Base-by-base conservation (phyloP, 2,329 filamentous ascomycete genomes). In the Mariannaea elegans region DNA sequence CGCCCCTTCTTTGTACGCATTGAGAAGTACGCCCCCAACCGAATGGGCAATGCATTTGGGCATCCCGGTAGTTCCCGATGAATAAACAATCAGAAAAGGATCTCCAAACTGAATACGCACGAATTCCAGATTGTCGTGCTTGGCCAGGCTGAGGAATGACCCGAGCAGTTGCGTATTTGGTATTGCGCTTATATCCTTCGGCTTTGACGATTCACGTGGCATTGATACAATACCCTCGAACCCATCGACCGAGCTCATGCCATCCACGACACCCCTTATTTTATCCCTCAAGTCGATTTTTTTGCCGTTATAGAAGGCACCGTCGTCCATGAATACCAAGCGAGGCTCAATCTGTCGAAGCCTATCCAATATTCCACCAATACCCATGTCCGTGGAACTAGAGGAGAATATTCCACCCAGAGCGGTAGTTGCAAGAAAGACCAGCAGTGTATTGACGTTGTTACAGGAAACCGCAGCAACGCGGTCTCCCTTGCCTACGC, bases 11-110 rank as follows among this genome's bases (percentile, higher is more conserved):
- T 54, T 45, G 27, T n/a, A 14, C 7, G 18, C 27, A 38, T 38
- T 27, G n/a, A 54, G 7, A 14, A 34, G 18, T 4, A 27, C 18
- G 6, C 41, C 41, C 9, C 50, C 50, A 29, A 45, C 23, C 6
- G 39, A 45, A 38, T 54, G 50, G 12, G 46, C 50, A 10, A 54
- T 54, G 13, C 16, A 23, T 19, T 54, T 54, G 2, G 50, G 50
- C 12, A n/a, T 24, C 3, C 50, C 50, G 7, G 39, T 54, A 8
- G 50, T 54, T 3, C 50, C 50, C 1, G 50, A 54, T 3, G 50
- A 54, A 27, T 45, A 54, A 5, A 21, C n/a, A n/a, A 54, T 46
- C 16, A 54, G 19, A 10, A 34, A 34, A 4, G 50, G 50, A 12
- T 45, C 39, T 9, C 16, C 9, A n/a, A 54, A 54, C 0, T 13